Evolutionary conservation across 208 protist species (phyloP).

Genomic region (Trypanosoma rangeli): DNA sequence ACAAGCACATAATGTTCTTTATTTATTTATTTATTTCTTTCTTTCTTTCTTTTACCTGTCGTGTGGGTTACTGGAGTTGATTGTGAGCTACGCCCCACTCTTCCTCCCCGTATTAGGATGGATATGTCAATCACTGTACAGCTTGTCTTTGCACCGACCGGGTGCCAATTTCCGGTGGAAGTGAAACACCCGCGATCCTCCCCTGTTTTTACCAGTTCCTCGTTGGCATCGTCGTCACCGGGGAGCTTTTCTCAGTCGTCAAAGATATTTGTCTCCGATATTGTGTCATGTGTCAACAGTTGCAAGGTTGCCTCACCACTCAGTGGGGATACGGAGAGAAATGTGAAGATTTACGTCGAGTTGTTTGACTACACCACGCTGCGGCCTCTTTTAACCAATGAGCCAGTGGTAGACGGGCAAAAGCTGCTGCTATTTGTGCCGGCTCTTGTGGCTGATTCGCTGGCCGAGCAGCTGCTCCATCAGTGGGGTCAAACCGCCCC

Average conservation of each 20-base stretch:
- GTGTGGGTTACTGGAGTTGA: not conserved
- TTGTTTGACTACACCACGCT: slow-evolving; percentile 27
- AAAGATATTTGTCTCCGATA: slow-evolving; percentile 29
- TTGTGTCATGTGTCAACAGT: slow-evolving; percentile 16
- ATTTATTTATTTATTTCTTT: not conserved
- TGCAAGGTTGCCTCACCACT: not conserved
- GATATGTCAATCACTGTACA: slow-evolving; percentile 25
- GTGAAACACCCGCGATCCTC: slow-evolving; percentile 12
- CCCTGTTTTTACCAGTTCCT: slow-evolving; percentile 10
- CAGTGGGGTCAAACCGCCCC: not conserved
- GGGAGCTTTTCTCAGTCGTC: not conserved
- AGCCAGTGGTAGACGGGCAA: slow-evolving; percentile 18
- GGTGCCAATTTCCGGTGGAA: slow-evolving; percentile 16
- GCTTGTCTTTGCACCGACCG: slow-evolving; percentile 23
- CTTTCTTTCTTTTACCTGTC: not conserved
- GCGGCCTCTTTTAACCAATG: slow-evolving; percentile 17
- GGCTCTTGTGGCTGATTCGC: slow-evolving; percentile 2
- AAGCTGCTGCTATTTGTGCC: slow-evolving; percentile 27
- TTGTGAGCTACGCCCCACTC: not conserved
- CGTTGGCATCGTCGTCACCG: slow-evolving; percentile 8
- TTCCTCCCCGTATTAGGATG: not conserved
- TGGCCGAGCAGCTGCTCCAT: slow-evolving; percentile 10
- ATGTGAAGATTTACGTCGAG: slow-evolving; percentile 20
- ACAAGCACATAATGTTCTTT: no score
- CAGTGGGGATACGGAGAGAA: not conserved